Evolutionary conservation across 805 yeast species (phyloP), one percentile per base, ranked within the genome.

Genomic region (Schizosaccharomyces octosporus): DNA sequence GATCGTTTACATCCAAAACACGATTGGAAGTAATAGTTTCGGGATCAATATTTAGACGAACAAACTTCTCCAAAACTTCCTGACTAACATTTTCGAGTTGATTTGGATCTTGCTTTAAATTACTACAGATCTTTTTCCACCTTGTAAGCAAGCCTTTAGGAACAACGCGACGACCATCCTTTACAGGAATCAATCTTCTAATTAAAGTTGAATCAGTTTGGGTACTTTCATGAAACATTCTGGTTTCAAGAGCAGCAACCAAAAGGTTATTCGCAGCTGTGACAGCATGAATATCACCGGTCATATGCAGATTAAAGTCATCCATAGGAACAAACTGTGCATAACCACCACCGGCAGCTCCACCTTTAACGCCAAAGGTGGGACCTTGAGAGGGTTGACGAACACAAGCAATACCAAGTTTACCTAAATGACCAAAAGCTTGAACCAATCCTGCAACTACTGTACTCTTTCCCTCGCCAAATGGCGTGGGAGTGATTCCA

Each of bases 371-470:
- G 72, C 98, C 98, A 69, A 90, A 90, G 24, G 97, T 90, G 60
- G 98, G 98, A 48, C 97, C 97, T 97, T 90, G 87, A 9, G 95
- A 85, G 39, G 97, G 97, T 72, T 90, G 98, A 72, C 98, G 85
- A 60, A 90, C 95, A 68, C 87, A 88, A 62, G 97, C 98, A 72
- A 89, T 82, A 45, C 95, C 82, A 63, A 84, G 83, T 71, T 81
- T 82, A 61, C 81, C 79, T 67, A 90, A 77, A 68, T 87, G 94
- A 64, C 95, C 95, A 63, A 90, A 75, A 17, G 98, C 95, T 74
- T 90, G 97, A n/a, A 93, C 95, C 64, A 90, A 77, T 55, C 97
- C 97, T 69, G 90, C 84, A 43, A 97, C 89, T 48, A 97, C 90
- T 61, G 98, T 90, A 19, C 94, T 84, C 75, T 90, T 90, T 69